Conservation (phyloP, 768 basidiomycete species). For the Tricholoma sp. region DNA sequence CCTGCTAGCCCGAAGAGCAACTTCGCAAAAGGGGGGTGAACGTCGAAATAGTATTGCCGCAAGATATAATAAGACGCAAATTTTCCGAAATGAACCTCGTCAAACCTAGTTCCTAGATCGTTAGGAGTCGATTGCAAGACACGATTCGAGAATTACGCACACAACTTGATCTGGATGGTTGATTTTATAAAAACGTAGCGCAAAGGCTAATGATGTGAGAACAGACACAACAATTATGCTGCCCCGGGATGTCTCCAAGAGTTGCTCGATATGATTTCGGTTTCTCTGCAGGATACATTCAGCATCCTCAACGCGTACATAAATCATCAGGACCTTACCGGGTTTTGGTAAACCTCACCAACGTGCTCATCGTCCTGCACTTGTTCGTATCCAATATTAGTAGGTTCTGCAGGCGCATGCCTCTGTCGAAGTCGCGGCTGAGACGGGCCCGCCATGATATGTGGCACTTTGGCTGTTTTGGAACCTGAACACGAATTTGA, state of each 20-base stretch:
- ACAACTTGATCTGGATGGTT: constrained; percentile 93
- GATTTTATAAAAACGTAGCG: constrained; percentile 89
- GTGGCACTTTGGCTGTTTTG: constrained; percentile 2
- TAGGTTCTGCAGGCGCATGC: constrained; percentile 1
- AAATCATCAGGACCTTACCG: constrained; percentile 28
- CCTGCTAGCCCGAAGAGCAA: constrained; percentile 90
- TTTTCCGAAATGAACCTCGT: constrained; percentile 98
- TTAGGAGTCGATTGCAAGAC: not conserved
- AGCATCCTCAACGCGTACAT: constrained; percentile 1
- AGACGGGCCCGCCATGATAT: constrained; percentile 16
- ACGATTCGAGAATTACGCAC: constrained; percentile 40
- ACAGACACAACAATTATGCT: constrained; percentile 58
- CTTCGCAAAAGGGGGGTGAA: constrained; percentile 97
- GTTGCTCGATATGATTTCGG: constrained; percentile 55
- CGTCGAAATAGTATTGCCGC: constrained; percentile 98
- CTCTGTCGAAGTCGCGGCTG: constrained; percentile 14
- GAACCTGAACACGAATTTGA: constrained; percentile 5
- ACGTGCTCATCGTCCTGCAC: constrained; percentile 52
- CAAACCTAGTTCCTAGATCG: constrained; percentile 55
- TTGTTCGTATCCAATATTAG: constrained; percentile 21
- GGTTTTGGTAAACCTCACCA: constrained; percentile 42
- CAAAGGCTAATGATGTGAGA: constrained; percentile 75
- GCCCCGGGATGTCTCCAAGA: constrained; percentile 57
- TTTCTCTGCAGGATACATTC: constrained; percentile 33
- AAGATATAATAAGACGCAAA: constrained; percentile 93